phyloP scores from a whole-genome alignment of 176 grass and related monocot genomes.

The Zoysia pacifica region DNA sequence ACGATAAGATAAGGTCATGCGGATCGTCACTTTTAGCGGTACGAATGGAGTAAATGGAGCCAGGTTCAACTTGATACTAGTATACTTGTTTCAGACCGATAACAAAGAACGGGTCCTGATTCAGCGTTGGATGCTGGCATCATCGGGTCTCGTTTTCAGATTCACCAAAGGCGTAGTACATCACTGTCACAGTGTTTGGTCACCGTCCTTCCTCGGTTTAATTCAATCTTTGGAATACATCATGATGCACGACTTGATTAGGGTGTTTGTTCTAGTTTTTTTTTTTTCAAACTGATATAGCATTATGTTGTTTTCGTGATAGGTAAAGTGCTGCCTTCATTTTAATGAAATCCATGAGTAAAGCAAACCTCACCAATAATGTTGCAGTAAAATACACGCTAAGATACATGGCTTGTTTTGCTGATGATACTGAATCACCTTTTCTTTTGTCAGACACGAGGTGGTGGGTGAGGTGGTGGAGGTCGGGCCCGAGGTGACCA shows the following conservation, averaged over 20 bases:
- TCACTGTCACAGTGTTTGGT: too few relatives aligned
- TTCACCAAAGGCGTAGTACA: too few relatives aligned
- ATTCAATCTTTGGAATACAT: neutral
- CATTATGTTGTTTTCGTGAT: neutral
- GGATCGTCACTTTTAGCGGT: neutral
- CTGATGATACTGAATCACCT: neutral
- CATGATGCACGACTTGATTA: neutral
- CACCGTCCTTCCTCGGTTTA: neutral
- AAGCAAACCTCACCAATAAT: conserved; percentile 15
- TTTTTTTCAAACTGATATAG: neutral
- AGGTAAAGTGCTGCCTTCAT: conserved; percentile 3
- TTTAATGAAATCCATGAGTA: neutral
- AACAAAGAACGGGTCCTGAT: too few relatives aligned
- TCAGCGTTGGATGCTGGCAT: too few relatives aligned
- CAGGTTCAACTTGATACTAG: too few relatives aligned
- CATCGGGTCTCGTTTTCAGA: too few relatives aligned
- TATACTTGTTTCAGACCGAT: too few relatives aligned
- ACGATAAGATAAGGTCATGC: neutral
- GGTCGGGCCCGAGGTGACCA: conserved; percentile 66
- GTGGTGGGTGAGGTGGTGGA: conserved; percentile 92
- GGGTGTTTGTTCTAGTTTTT: neutral
- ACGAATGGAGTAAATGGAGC: too few relatives aligned
- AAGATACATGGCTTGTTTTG: neutral
- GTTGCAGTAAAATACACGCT: neutral
- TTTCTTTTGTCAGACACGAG: conserved; percentile 61